phyloP scores from a whole-genome alignment of 345 rosid genomes.

The Rhodamnia rubescens region DNA sequence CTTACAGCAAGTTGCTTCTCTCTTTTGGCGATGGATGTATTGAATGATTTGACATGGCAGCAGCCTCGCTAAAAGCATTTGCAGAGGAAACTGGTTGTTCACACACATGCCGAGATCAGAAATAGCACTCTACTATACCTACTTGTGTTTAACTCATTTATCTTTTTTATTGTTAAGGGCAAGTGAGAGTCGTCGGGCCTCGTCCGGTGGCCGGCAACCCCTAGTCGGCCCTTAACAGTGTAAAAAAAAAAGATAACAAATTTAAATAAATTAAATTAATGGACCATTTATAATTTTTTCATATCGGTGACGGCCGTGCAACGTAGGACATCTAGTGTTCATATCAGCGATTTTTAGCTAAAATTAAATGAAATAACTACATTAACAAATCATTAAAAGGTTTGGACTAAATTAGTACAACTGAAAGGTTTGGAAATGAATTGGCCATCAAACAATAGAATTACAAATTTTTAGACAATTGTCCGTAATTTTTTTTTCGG shows the following conservation, averaged over 20 bases:
- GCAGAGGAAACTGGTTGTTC: neutral
- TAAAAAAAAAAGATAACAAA: neutral
- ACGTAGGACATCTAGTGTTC: rapidly evolving
- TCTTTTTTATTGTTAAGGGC: neutral
- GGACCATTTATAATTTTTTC: neutral
- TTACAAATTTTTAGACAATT: neutral
- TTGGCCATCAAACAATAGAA: neutral
- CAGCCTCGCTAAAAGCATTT: neutral
- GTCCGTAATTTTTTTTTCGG: neutral
- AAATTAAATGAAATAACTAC: neutral
- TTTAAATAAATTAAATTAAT: too few relatives aligned
- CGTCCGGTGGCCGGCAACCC: too few relatives aligned
- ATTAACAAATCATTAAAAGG: neutral
- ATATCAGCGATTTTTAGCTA: rapidly evolving
- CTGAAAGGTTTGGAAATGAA: neutral
- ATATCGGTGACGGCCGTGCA: rapidly evolving
- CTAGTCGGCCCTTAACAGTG: neutral
- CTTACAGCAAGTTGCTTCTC: neutral
- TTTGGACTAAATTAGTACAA: neutral
- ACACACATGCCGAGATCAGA: neutral
- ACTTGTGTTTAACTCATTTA: neutral
- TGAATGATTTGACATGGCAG: neutral
- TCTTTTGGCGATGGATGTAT: neutral
- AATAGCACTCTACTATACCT: neutral
- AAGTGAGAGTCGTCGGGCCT: neutral